Evolutionary conservation across 2,329 filamentous ascomycete species (phyloP), one percentile per base, ranked within the genome.

Genomic region (Aureobasidium sp.): DNA sequence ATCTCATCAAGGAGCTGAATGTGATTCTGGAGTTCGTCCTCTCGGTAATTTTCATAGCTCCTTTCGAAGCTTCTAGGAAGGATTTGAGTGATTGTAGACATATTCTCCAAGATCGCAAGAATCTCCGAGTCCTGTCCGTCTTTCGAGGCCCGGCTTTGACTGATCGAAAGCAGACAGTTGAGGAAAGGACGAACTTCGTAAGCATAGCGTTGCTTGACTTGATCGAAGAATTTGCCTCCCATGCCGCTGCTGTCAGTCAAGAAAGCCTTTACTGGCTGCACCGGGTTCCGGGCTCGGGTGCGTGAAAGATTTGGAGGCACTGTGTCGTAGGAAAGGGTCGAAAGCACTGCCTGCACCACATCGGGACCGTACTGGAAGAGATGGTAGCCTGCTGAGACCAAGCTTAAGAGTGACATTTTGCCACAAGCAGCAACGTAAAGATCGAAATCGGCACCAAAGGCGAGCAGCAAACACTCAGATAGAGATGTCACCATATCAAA

Each of bases 161-260:
- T 81, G 17, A 95, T 74, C 40, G 81, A 83, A 60, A 84, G 85
- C 69, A 85, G 87, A 40, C 95, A 76, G 57, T 82, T 84, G 62
- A 95, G 74, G 67, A 96, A 90, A 0, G 92, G 90, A 2, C 85
- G 74, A 49, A 89, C 86, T 73, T 96, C 93, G 71, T 89, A 93
- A 0, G 93, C 93, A 69, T 91, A 96, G 60, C 93, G 85, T 62
- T 83, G 81, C 45, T 87, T 81, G 7, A 92, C 85, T 69, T 88
- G 82, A 53, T 82, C 77, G 33, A 95, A 83, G 63, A 88, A 73
- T 19, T 27, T 25, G 25, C 25, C 40, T 15, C 60, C 57, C 55
- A 64, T 57, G 11, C 53, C 31, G 9, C 50, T 50, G 8, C 38
- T 49, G 21, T 64, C 62, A 3, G 47, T 46, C 43, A 60, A 13